Evolutionary conservation across 2,329 filamentous ascomycete genomes (phyloP).

Genomic region (Colletotrichum trifolii): DNA sequence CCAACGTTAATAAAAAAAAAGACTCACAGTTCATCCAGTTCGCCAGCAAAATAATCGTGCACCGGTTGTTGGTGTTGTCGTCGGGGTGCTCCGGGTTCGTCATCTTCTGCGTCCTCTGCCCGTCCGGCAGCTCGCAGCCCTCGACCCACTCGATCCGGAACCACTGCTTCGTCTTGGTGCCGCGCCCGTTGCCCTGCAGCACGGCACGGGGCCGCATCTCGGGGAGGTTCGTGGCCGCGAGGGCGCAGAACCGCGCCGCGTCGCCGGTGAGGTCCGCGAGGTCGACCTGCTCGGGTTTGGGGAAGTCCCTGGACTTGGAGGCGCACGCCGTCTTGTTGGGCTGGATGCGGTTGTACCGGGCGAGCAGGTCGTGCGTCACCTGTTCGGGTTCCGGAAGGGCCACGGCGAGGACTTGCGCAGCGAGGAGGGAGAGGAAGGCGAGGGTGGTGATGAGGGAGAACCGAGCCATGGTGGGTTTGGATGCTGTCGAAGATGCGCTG

Average conservation of each 20-base stretch:
- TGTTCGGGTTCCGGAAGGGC: too few species aligned
- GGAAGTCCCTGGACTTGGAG: background rate
- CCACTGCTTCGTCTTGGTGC: background rate
- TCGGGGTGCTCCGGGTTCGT: background rate
- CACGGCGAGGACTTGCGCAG: too few species aligned
- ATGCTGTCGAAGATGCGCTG: too few species aligned
- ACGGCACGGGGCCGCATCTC: background rate
- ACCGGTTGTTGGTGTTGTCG: background rate
- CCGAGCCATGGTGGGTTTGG: too few species aligned
- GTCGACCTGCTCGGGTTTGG: background rate
- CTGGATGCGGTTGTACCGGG: too few species aligned
- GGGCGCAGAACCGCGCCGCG: constrained; percentile 2
- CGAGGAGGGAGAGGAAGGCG: too few species aligned
- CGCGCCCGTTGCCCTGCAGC: background rate
- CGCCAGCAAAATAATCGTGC: background rate
- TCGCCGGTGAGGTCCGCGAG: background rate
- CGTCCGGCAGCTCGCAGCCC: background rate
- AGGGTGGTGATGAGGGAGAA: too few species aligned
- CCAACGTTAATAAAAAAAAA: background rate
- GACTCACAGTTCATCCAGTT: constrained; percentile 16
- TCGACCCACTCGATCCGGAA: background rate
- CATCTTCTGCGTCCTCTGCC: background rate
- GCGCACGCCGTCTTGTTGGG: too few species aligned
- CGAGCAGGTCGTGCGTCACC: too few species aligned
- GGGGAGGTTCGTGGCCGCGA: background rate